Percentiles rank a stretch among this genome's conserved stretches.
Conservation (phyloP, 78 protist genomes). For the Paratrimastix pyriformis region DNA sequence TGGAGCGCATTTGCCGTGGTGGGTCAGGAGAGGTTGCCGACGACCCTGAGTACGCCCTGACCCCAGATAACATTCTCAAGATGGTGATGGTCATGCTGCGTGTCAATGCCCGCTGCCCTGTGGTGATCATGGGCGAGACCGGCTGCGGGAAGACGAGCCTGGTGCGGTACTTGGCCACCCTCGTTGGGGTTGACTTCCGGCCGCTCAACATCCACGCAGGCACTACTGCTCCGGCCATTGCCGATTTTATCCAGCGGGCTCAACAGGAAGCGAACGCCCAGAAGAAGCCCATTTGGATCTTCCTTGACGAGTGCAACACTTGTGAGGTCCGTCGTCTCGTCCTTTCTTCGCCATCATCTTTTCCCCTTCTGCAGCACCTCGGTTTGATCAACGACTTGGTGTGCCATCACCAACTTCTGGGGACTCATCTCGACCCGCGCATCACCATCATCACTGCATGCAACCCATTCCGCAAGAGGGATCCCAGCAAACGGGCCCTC, state of each 20-base stretch:
- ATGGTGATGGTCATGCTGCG: too few relatives aligned
- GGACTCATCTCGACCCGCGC: background rate
- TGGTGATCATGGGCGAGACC: constrained; percentile 63
- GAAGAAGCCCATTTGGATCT: constrained; percentile 11
- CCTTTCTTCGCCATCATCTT: too few relatives aligned
- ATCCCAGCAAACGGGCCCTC: too few relatives aligned
- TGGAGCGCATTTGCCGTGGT: too few relatives aligned
- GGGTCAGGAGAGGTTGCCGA: too few relatives aligned
- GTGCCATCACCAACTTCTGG: constrained; percentile 11
- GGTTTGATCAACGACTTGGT: constrained; percentile 42
- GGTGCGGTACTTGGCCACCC: background rate
- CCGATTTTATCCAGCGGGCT: too few relatives aligned
- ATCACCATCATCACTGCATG: constrained; percentile 41
- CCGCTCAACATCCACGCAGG: constrained; percentile 42
- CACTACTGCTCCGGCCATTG: constrained; percentile 22
- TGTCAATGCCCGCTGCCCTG: too few relatives aligned
- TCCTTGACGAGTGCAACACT: constrained; percentile 64
- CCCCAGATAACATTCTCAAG: too few relatives aligned
- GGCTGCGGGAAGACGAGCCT: constrained; percentile 60
- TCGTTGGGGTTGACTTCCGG: background rate
- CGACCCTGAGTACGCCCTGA: constrained; percentile 30
- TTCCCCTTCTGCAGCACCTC: too few relatives aligned
- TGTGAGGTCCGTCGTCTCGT: too few relatives aligned
- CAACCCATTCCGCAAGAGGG: constrained; percentile 49
- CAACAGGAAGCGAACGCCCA: too few relatives aligned